Percentiles rank a stretch among this genome's conserved stretches.
Conservation (phyloP, 371 early-diverging fungal genomes). For the Catenaria anguillulae region DNA sequence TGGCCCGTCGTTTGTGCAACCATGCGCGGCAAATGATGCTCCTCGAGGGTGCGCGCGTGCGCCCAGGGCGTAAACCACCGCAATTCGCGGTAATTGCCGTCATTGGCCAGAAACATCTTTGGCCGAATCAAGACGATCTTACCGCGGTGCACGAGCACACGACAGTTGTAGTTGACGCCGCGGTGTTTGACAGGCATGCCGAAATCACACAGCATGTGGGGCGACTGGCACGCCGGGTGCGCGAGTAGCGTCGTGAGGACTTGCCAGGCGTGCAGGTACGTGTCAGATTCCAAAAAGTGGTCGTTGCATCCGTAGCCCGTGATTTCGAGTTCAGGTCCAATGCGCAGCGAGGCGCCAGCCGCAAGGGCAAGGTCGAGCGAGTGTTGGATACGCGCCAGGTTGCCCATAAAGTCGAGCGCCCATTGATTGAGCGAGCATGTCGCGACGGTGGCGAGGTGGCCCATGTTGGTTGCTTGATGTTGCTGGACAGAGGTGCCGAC, state of each 20-base stretch:
- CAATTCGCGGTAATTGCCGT: conserved; percentile 92
- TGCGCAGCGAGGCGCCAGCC: conserved; percentile 63
- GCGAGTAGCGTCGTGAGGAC: conserved; percentile 57
- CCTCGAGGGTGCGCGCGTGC: conserved; percentile 42
- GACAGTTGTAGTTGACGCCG: conserved; percentile 86
- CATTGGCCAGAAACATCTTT: conserved; percentile 84
- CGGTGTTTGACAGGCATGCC: conserved; percentile 93
- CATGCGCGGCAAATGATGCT: conserved; percentile 61
- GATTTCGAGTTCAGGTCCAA: conserved; percentile 94
- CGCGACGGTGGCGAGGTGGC: conserved; percentile 29
- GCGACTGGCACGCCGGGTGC: conserved; percentile 34
- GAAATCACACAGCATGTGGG: conserved; percentile 73
- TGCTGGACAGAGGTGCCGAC: too few species aligned
- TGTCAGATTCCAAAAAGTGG: conserved; percentile 91
- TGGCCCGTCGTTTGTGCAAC: conserved; percentile 64
- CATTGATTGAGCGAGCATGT: conserved; percentile 88
- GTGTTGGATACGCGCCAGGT: conserved; percentile 65
- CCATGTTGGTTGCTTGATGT: too few species aligned
- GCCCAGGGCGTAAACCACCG: conserved; percentile 90
- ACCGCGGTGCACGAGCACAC: conserved; percentile 62
- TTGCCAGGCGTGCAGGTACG: conserved; percentile 88
- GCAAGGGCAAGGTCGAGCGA: conserved; percentile 71
- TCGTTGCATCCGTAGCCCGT: conserved; percentile 97
- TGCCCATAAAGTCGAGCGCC: conserved; percentile 92
- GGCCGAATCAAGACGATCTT: conserved; percentile 87